Evolutionary conservation across 345 rosid genomes (phyloP).

Genomic region (Populus davidiana): DNA sequence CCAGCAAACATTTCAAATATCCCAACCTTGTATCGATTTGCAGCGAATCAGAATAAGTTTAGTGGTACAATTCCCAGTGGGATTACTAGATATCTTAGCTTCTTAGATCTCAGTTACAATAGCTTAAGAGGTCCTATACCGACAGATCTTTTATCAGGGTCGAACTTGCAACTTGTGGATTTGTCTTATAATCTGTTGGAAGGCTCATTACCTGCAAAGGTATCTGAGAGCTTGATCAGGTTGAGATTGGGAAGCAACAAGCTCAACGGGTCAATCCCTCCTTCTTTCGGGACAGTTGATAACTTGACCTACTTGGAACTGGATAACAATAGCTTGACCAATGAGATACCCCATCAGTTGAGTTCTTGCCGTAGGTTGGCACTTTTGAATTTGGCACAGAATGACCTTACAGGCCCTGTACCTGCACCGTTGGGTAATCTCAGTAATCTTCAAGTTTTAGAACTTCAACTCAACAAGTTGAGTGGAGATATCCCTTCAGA

Average conservation of each 20-base stretch:
- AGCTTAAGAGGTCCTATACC: conserved; percentile 46
- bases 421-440: conserved; percentile 46
- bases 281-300: conserved; percentile 23
- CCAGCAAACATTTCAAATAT: conserved; percentile 44
- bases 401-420: conserved; percentile 41
- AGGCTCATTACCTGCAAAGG: conserved; percentile 45
- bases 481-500: conserved; percentile 49
- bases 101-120: conserved; percentile 63
- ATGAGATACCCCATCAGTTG: conserved; percentile 43
- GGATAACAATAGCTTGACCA: conserved; percentile 56
- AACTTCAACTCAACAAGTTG: conserved; percentile 50
- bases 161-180: conserved; percentile 42
- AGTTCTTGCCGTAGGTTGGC: conserved; percentile 44
- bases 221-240: conserved; percentile 49
- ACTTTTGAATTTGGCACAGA: conserved; percentile 57
- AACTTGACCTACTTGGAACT: conserved; percentile 59
- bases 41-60: conserved; percentile 55
- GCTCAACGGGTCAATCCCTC: conserved; percentile 39
- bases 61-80: conserved; percentile 45
- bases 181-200: conserved; percentile 47
- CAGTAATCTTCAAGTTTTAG: conserved; percentile 46
- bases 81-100: conserved; percentile 41
- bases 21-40: conserved; percentile 46
- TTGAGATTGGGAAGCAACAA: conserved; percentile 66
- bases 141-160: conserved; percentile 35